These are phyloP conservation scores for Vaccinium myrtillus DNA, from an alignment of 148 eudicot genomes.

Conservation along the genomic window DNA sequence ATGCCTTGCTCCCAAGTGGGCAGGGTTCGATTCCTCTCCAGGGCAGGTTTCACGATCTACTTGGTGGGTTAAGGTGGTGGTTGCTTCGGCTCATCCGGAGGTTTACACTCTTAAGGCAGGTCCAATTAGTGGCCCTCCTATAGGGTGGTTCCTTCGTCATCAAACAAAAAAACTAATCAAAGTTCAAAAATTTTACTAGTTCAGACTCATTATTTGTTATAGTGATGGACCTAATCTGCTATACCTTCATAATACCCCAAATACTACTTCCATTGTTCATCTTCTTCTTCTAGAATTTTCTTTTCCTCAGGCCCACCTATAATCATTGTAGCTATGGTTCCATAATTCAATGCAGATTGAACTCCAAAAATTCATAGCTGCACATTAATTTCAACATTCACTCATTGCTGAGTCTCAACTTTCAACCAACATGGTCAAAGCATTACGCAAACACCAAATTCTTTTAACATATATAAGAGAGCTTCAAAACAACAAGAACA, in stretches of 20 bases:
- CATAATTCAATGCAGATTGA: slow-evolving; percentile 8
- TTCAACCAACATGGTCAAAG: background rate
- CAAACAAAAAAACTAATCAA: background rate
- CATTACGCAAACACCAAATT: background rate
- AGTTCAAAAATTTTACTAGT: background rate
- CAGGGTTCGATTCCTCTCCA: no score
- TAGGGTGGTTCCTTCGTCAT: no score
- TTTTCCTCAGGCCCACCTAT: background rate
- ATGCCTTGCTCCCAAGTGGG: no score
- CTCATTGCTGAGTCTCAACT: background rate
- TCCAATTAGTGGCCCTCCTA: no score
- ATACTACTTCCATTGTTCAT: background rate
- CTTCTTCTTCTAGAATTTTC: background rate
- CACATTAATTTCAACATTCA: background rate
- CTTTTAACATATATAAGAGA: background rate
- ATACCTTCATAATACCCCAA: background rate
- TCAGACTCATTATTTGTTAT: no score
- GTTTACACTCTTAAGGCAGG: no score
- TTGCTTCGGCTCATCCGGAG: no score
- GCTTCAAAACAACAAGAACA: background rate
- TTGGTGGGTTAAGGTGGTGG: no score
- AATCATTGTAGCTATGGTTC: background rate
- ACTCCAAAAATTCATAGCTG: background rate
- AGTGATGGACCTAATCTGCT: background rate
- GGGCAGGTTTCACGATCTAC: no score